Evolutionary conservation across 2,329 filamentous ascomycete species (phyloP).

Genomic region (Xylariales sp.): DNA sequence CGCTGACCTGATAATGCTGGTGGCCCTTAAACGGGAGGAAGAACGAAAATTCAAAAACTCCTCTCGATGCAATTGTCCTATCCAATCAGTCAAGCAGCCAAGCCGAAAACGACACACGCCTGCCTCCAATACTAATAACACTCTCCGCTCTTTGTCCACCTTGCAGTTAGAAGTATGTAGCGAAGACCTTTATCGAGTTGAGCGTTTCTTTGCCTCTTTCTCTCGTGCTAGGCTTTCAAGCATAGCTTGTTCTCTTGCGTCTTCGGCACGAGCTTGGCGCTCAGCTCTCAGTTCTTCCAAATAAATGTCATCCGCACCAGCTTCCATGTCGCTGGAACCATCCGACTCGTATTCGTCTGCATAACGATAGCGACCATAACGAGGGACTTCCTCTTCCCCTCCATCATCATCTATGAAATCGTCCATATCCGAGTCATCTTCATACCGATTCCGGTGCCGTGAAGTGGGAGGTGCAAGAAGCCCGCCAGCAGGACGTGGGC

Average conservation of each 20-base stretch:
- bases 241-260: slow-evolving; percentile 42
- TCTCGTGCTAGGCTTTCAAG: slow-evolving; percentile 38
- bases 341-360: slow-evolving; percentile 55
- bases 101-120: too few relatives aligned
- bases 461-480: slow-evolving; percentile 29
- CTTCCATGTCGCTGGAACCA: slow-evolving; percentile 74
- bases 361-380: slow-evolving; percentile 31
- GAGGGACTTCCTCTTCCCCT: slow-evolving; percentile 46
- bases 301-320: slow-evolving; percentile 69
- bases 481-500: slow-evolving; percentile 23
- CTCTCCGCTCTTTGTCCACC: too few relatives aligned
- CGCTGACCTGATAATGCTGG: too few relatives aligned
- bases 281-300: slow-evolving; percentile 64
- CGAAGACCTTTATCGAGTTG: too few relatives aligned
- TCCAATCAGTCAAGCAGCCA: too few relatives aligned
- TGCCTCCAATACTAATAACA: too few relatives aligned
- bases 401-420: slow-evolving; percentile 45
- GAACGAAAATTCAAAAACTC: too few relatives aligned
- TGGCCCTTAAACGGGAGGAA: too few relatives aligned
- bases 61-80: too few relatives aligned
- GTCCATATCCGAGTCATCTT: slow-evolving; percentile 58
- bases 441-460: slow-evolving; percentile 31
- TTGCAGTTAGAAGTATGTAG: too few relatives aligned
- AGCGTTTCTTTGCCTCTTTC: slow-evolving; percentile 25
- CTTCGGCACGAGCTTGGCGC: slow-evolving; percentile 60